These are phyloP conservation scores for Hibiscus mutabilis DNA, from an alignment of 345 rosid species.

Conservation along the genomic window DNA sequence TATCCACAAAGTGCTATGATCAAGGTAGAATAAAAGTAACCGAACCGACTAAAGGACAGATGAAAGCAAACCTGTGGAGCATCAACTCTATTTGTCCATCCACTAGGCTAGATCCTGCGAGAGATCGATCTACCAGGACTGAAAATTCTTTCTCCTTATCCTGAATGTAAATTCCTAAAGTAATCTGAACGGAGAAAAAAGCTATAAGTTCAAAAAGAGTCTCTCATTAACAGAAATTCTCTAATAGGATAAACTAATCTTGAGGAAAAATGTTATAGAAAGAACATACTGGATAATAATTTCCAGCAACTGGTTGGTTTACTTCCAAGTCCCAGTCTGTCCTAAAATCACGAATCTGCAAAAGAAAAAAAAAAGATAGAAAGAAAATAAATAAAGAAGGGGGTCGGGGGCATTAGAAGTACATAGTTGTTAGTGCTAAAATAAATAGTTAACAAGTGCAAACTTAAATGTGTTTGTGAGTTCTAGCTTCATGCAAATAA, in stretches of 20 bases:
- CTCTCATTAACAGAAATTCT: background rate
- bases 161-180: slow-evolving; percentile 81
- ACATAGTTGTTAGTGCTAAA: slow-evolving; percentile 11
- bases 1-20: background rate
- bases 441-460: slow-evolving; percentile 1
- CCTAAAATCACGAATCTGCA: slow-evolving; percentile 87
- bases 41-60: background rate
- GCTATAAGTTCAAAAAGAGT: background rate
- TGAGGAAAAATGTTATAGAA: background rate
- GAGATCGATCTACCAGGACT: slow-evolving; percentile 79
- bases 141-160: slow-evolving; percentile 73
- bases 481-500: background rate
- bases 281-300: slow-evolving; percentile 83
- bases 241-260: background rate
- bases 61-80: slow-evolving; percentile 70
- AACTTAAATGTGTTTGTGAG: background rate
- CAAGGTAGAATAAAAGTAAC: background rate
- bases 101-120: slow-evolving; percentile 82
- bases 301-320: slow-evolving; percentile 87
- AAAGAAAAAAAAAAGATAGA: slow-evolving; percentile 9
- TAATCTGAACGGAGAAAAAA: slow-evolving; percentile 47
- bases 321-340: slow-evolving; percentile 91
- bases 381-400: background rate
- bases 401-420: background rate
- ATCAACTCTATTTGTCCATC: slow-evolving; percentile 95